These are phyloP conservation scores for Trichoderma citrinoviride DNA, from an alignment of 2,329 filamentous ascomycete genomes.

Conservation along the genomic window DNA sequence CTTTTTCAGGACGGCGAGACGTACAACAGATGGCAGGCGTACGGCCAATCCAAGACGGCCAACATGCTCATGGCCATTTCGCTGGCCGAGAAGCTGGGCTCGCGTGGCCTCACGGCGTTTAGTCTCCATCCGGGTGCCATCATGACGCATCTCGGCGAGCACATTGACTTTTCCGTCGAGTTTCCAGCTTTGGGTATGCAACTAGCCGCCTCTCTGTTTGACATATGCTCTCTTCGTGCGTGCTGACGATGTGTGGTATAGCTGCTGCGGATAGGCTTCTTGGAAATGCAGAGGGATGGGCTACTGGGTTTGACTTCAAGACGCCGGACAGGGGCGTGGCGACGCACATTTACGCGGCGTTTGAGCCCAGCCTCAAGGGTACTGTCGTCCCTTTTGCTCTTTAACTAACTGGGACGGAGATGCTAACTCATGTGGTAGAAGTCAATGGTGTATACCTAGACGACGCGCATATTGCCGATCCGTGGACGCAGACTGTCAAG, in stretches of 20 bases:
- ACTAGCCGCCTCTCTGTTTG: too few species aligned
- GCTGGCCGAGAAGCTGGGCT: conserved; percentile 34
- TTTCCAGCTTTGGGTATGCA: background rate
- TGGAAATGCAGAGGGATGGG: conserved; percentile 8
- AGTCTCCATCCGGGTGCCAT: conserved; percentile 39
- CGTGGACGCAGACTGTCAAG: background rate
- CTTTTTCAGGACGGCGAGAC: conserved; percentile 9
- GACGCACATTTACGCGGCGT: conserved; percentile 11
- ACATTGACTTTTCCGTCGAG: conserved; percentile 25
- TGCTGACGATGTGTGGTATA: background rate
- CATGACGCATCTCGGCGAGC: conserved; percentile 26
- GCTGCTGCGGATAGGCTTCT: background rate
- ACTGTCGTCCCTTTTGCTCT: background rate
- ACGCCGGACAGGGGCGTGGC: background rate
- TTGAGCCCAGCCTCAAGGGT: conserved; percentile 9
- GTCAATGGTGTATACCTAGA: conserved; percentile 3
- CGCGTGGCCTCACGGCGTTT: conserved; percentile 32
- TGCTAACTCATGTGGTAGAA: background rate
- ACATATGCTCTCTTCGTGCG: background rate
- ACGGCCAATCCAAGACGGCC: conserved; percentile 16
- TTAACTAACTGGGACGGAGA: background rate
- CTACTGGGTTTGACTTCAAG: background rate
- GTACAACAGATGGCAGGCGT: conserved; percentile 9
- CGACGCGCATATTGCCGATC: conserved; percentile 4
- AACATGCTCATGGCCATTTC: conserved; percentile 25